These are phyloP conservation scores for Mytilinidion resinicola DNA, from an alignment of 495 filamentous ascomycete genomes.

Conservation along the genomic window DNA sequence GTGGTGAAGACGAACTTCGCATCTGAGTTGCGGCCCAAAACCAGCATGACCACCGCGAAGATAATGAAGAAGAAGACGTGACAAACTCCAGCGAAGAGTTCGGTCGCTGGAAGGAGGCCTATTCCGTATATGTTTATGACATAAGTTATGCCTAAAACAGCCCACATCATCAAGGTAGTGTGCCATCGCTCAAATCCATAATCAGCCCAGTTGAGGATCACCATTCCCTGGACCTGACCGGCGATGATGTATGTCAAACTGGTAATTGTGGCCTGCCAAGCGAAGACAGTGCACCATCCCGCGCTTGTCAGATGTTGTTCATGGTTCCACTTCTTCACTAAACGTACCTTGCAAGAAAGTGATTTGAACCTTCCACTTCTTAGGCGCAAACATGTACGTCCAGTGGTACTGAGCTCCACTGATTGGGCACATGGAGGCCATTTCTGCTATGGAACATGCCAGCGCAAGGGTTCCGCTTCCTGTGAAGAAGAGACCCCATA, in stretches of 20 bases:
- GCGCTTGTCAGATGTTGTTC: background rate
- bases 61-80: slow-evolving; percentile 12
- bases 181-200: slow-evolving; percentile 19
- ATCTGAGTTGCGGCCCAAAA: slow-evolving; percentile 1
- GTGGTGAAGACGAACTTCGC: slow-evolving; percentile 21
- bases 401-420: slow-evolving; percentile 19
- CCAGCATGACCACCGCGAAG: slow-evolving; percentile 2
- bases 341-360: slow-evolving; percentile 12
- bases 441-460: slow-evolving; percentile 18
- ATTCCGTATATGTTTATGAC: slow-evolving; percentile 5
- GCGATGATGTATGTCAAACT: slow-evolving; percentile 34
- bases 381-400: slow-evolving; percentile 10
- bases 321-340: background rate
- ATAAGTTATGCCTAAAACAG: background rate
- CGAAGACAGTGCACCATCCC: slow-evolving; percentile 33
- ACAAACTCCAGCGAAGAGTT: slow-evolving; percentile 2
- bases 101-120: background rate
- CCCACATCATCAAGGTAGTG: slow-evolving; percentile 13
- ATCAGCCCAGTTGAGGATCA: slow-evolving; percentile 31
- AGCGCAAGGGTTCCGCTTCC: slow-evolving; percentile 25
- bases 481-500: slow-evolving; percentile 31
- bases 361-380: background rate
- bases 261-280: slow-evolving; percentile 33
- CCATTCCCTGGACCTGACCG: slow-evolving; percentile 39
- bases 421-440: slow-evolving; percentile 17